Base-by-base conservation (phyloP, 441 rosid genomes). In the Sinapis alba region DNA sequence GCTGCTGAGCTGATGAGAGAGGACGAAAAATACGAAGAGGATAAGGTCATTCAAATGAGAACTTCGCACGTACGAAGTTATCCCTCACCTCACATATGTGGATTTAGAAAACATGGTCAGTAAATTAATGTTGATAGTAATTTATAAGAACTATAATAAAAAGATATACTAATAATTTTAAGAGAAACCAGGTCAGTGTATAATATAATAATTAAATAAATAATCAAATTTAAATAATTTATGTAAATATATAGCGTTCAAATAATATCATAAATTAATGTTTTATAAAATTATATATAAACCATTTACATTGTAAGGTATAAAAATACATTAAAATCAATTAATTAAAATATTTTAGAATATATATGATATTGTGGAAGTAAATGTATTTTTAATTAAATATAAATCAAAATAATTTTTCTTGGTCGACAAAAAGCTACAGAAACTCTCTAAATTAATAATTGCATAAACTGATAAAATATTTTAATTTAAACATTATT, bases 41-140 rank as follows among this genome's bases (percentile, higher is more conserved):
- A 78, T 78, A 78, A 72, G 80, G 69, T 77, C 21, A 27, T 64
- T 69, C 67, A 69, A 56, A 53, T 62, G 19, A 68, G 61, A 74
- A 45, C 5, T 13, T 66, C 61, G 36, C 71, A 72, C 69, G 76
- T 62, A 51, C 11, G 15, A 63, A 23, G 18, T 62, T 61, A 21
- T 18, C 20, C n/a, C n/a, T n/a, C n/a, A n/a, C n/a, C 7, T 73
- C 57, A 20, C 57, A 65, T 45, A 27, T 0, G 57, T 64, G 64
- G 5, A 11, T 7, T 7, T 2, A 36, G 4, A 43, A 21, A 62
- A 18, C 34, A 7, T 30, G 7, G 6, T 30, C 34, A 30, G 34
- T 30, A 30, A 28, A 30, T 30, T 30, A 30, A 30, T 30, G 34
- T 30, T 6, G 34, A 30, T 30, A 30, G 6, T 30, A 30, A 30